Evolutionary conservation across 78 protist genomes (phyloP), one percentile per base, ranked within the genome.

Genomic region (Corallochytrium limacisporum): DNA sequence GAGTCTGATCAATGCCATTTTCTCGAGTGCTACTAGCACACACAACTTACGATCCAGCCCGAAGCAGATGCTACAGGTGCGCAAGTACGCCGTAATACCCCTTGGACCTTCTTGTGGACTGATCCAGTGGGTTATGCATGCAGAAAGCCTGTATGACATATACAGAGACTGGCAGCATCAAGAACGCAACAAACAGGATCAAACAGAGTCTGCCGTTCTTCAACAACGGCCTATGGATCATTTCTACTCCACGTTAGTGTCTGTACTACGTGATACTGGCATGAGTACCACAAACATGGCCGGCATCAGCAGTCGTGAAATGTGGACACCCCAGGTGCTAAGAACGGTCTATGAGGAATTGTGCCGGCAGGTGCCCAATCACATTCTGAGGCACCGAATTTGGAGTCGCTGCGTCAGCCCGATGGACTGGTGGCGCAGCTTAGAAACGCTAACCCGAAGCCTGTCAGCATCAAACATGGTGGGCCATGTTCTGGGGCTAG

Each of bases 401-500:
- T n/a, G n/a, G n/a, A n/a, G n/a, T n/a, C n/a, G n/a, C n/a, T n/a
- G n/a, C n/a, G n/a, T n/a, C n/a, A n/a, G n/a, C n/a, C n/a, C n/a
- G n/a, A n/a, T n/a, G n/a, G n/a, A n/a, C n/a, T n/a, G n/a, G n/a
- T n/a, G n/a, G n/a, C n/a, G n/a, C n/a, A n/a, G n/a, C n/a, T n/a
- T n/a, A n/a, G n/a, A n/a, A n/a, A n/a, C n/a, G n/a, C n/a, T n/a
- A n/a, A n/a, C n/a, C n/a, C n/a, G n/a, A n/a, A n/a, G n/a, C n/a
- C n/a, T n/a, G n/a, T n/a, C n/a, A n/a, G n/a, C n/a, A n/a, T n/a
- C n/a, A n/a, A n/a, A n/a, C 12, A 24, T 88, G 84, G 90, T 91
- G 35, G 96, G 96, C 20, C 86, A 91, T 68, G 67, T 87, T 13
- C 18, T 89, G 16, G 94, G 94, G 24, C 82, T 91, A 1, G 96